Evolutionary conservation across 106 monocot species (phyloP), one percentile per base, ranked within the genome.

Genomic region (Acorus calamus): DNA sequence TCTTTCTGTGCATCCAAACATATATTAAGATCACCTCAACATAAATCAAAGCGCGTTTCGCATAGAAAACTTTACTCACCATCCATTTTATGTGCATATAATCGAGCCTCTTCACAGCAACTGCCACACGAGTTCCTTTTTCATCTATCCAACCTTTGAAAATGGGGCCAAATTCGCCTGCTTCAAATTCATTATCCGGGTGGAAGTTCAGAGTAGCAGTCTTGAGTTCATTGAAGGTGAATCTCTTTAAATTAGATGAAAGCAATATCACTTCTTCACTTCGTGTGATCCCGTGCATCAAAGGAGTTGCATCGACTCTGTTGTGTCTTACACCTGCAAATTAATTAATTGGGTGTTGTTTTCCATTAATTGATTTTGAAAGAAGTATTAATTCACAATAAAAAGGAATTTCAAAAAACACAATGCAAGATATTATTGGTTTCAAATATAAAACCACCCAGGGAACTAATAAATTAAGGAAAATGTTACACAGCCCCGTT

Each of bases 61-160:
- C 28, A 28, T 28, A 28, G 8, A 2, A 2, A 54, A 53, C 14
- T 14, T 49, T 4, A 64, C 83, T 74, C 56, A 92, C 84, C 81
- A 92, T 49, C 87, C 92, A 92, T 78, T 92, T 87, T 56, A 42
- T 84, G 71, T 87, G 84, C 84, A 46, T 92, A 84, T 10, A 71
- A 79, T 86, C 84, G 50, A 87, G 84, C 55, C 70, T 73, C 67
- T 87, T 92, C 46, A 84, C 91, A 9, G 91, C 91, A 60, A 87
- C 79, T 62, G 80, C 79, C 49, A 84, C 69, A 13, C 87, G 81
- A 50, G 87, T 83, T 2, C 91, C 83, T 7, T 79, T 50, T 52
- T 87, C 91, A 62, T 86, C 86, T 7, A 92, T 77, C 86, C 86
- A 92, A 7, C 86, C 91, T 65, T 91, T 85, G 45, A 79, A 86